Base-by-base conservation (phyloP, 1,284 basidiomycete species). In the Trichosporon inkin region DNA sequence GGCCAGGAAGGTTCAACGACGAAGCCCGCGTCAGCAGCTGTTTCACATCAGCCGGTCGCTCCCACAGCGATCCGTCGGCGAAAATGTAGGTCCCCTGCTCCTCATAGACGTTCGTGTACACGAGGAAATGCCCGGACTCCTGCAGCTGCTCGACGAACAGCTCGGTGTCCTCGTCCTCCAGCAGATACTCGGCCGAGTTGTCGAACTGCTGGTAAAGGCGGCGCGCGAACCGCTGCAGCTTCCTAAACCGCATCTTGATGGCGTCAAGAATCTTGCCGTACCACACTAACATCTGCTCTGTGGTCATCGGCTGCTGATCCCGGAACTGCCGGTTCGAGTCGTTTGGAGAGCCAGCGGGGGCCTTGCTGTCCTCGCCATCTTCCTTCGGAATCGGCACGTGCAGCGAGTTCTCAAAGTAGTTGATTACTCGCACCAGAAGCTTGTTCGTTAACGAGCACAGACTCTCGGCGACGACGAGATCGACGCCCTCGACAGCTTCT, bases 21-120 rank as follows among this genome's bases (percentile, higher is more conserved):
- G 94, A 98, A 14, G 92, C 89, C 69, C 91, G 88, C 28, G 85
- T 83, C 22, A 99, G 82, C 19, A 99, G 86, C 53, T 88, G 86
- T 20, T 86, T 85, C 65, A 98, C 89, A 49, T 85, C 80, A 14
- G 89, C 87, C 0, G 90, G 88, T n/a, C 87, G 85, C 56, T 93
- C 87, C 68, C 86, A 87, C 24, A 99, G 82, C n/a, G 85, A 84
- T 2, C 83, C 85, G 36, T 92, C 88, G 10, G 92, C 96, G 58
- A 99, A 82, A 64, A 99, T 86, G 75, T 99, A 99, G n/a, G 89
- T 87, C 11, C 93, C 93, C 24, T 95, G 88, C 69, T 90, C 87
- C 75, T 97, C 94, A 72, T 90, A 89, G 1, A 83, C 83, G 65
- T 89, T 85, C 1, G 94, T 97, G 77, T 96, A 96, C 38, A 99